Percentiles rank a stretch among this genome's conserved stretches.
Conservation (phyloP, 768 basidiomycete species). For the Leucosporidium scottii region DNA sequence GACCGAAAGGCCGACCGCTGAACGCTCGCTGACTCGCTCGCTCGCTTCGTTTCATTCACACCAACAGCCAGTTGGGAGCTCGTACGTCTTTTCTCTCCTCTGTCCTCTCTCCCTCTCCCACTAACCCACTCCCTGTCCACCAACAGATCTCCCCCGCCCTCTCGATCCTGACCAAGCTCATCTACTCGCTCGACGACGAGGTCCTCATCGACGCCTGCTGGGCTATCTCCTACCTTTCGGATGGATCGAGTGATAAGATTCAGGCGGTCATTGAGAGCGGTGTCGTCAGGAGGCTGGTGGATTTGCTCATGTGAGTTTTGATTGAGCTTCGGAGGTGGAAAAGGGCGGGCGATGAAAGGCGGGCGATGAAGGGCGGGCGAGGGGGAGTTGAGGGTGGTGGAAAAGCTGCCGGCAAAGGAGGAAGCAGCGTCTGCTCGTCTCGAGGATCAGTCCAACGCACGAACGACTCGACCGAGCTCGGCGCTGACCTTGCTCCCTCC, state of each 20-base stretch:
- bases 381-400: neutral
- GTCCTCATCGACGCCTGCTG: slow-evolving; percentile 99
- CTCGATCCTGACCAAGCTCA: slow-evolving; percentile 92
- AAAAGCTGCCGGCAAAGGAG: too few relatives aligned
- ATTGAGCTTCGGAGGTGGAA: too few relatives aligned
- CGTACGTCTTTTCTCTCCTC: slow-evolving; percentile 49
- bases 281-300: slow-evolving; percentile 93
- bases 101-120: too few relatives aligned
- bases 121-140: slow-evolving; percentile 10
- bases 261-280: slow-evolving; percentile 99
- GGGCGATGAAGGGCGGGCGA: too few relatives aligned
- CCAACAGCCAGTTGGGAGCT: slow-evolving; percentile 73
- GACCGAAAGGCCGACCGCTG: too few relatives aligned
- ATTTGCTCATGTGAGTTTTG: slow-evolving; percentile 71
- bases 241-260: slow-evolving; percentile 98
- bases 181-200: slow-evolving; percentile 98
- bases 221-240: slow-evolving; percentile 98
- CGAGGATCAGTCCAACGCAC: too few relatives aligned
- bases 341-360: too few relatives aligned
- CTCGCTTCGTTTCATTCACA: too few relatives aligned
- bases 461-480: too few relatives aligned
- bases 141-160: slow-evolving; percentile 88
- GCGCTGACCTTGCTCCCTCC: neutral
- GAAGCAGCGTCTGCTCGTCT: too few relatives aligned
- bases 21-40: too few relatives aligned